These are phyloP conservation scores for Inosperma sp. DNA, from an alignment of 768 basidiomycete genomes.

Conservation along the genomic window DNA sequence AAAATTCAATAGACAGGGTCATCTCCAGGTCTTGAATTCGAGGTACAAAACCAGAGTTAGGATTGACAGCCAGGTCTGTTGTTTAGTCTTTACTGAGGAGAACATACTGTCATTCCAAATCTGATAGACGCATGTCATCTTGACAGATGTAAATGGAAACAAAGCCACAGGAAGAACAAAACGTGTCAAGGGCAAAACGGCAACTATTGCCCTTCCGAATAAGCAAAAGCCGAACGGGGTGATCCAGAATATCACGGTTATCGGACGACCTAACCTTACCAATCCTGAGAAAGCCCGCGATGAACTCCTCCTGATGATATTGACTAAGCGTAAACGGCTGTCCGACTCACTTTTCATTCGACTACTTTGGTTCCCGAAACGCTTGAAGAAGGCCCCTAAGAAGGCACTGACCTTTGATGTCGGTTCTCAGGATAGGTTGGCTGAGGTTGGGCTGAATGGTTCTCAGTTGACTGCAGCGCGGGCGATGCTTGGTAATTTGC, in stretches of 20 bases:
- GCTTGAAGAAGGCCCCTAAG: constrained; percentile 7
- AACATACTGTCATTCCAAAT: not conserved
- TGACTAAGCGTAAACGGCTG: constrained; percentile 30
- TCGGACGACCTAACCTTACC: constrained; percentile 39
- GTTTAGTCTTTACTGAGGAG: not conserved
- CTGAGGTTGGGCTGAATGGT: constrained; percentile 24
- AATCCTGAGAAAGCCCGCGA: constrained; percentile 37
- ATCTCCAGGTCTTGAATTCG: constrained; percentile 30
- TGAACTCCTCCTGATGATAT: constrained; percentile 33
- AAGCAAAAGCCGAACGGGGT: constrained; percentile 20
- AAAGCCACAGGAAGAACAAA: constrained; percentile 30
- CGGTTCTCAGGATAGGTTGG: not conserved
- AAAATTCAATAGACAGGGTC: constrained; percentile 22
- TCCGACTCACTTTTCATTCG: constrained; percentile 31
- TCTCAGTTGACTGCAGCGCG: constrained; percentile 36
- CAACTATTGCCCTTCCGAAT: constrained; percentile 27
- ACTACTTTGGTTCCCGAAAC: constrained; percentile 36
- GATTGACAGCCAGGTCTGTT: constrained; percentile 33
- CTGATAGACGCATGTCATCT: constrained; percentile 30
- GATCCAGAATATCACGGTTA: constrained; percentile 28
- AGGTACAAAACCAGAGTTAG: constrained; percentile 41
- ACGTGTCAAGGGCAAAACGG: constrained; percentile 30
- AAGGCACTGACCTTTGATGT: not conserved
- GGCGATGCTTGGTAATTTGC: constrained; percentile 30
- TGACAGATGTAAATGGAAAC: constrained; percentile 30